Evolutionary conservation across 352 stramenopile species (phyloP).

Genomic region (Phytopythium oedochilum): DNA sequence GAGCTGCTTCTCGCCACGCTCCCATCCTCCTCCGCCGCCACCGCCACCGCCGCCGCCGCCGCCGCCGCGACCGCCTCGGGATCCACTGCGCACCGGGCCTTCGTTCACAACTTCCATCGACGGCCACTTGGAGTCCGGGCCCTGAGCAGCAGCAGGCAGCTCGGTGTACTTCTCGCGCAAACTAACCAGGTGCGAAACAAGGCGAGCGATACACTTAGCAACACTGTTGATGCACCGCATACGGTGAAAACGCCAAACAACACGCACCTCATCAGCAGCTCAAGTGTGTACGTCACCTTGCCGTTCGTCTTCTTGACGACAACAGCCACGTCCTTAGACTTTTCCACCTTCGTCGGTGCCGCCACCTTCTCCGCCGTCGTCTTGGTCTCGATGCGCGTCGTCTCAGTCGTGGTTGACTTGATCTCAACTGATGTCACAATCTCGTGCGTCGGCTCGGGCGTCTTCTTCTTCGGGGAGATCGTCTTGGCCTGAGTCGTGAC

Average conservation of each 20-base stretch:
- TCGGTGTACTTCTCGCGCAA: constrained; percentile 58
- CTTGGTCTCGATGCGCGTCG: neutral
- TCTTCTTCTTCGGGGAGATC: constrained; percentile 15
- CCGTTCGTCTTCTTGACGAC: constrained; percentile 25
- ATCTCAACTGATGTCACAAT: neutral
- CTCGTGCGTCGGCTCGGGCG: constrained; percentile 2
- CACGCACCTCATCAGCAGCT: constrained; percentile 49
- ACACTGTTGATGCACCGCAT: neutral
- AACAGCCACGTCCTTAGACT: constrained; percentile 29
- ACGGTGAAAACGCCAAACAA: neutral
- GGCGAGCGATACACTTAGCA: neutral
- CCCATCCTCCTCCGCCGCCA: constrained; percentile 32
- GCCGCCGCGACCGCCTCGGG: constrained; percentile 28
- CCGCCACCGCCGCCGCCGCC: neutral
- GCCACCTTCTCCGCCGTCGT: neutral
- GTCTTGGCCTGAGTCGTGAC: constrained; percentile 4
- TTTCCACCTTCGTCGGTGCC: constrained; percentile 7
- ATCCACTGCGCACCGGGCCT: constrained; percentile 36
- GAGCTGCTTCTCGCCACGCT: constrained; percentile 52
- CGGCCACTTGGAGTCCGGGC: constrained; percentile 47
- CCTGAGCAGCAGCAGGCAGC: constrained; percentile 29
- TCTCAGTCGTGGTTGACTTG: constrained; percentile 4
- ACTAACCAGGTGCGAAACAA: constrained; percentile 12
- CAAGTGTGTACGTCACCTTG: constrained; percentile 56
- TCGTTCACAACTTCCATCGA: constrained; percentile 68